Evolutionary conservation across 2,329 filamentous ascomycete species (phyloP), one percentile per base, ranked within the genome.

Genomic region (Penicillium sp.): DNA sequence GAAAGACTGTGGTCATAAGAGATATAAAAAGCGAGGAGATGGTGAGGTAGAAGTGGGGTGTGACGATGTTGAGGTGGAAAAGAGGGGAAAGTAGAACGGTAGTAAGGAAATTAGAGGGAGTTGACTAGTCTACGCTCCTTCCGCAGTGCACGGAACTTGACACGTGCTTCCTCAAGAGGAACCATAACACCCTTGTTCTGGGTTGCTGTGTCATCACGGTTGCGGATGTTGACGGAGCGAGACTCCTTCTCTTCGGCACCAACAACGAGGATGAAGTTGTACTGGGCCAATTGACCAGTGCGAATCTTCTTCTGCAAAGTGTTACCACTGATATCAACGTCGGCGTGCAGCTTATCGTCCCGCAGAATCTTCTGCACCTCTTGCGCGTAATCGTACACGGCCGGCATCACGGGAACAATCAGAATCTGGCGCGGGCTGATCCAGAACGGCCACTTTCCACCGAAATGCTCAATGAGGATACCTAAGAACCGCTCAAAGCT

Each of bases 111-210:
- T 64, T 75, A 80, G 62, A 81, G 70, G 38, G 72, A 59, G 65
- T 77, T 83, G 59, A 76, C 75, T 60, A 83, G 68, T 58, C 77
- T 73, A 51, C 81, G 76, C 68, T 81, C 77, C 70, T 83, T 82
- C 44, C 80, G 76, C 62, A 83, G 67, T 60, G 73, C 74, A 45
- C 68, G 70, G 57, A 90, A 75, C 77, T 86, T 85, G 69, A 77
- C 73, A 21, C 88, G 78, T 17, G 83, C 86, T 70, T 85, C 85
- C 48, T 88, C 84, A 3, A 90, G 77, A 13, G 86, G 85, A 38
- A 90, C 77, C 71, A 89, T 80, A 66, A 87, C 82, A 30, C 87
- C 87, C 78, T 86, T 82, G 67, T 86, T 83, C 75, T 89, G 87
- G 9, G 85, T 87, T 47, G 81, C 80, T 19, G 84, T 85, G 67